A percentile compares a stretch with the other conserved stretches of the same genome.
Evolutionary conservation across 1,139 yeast genomes (phyloP).

Genomic region (Saccharomyces uvarum): DNA sequence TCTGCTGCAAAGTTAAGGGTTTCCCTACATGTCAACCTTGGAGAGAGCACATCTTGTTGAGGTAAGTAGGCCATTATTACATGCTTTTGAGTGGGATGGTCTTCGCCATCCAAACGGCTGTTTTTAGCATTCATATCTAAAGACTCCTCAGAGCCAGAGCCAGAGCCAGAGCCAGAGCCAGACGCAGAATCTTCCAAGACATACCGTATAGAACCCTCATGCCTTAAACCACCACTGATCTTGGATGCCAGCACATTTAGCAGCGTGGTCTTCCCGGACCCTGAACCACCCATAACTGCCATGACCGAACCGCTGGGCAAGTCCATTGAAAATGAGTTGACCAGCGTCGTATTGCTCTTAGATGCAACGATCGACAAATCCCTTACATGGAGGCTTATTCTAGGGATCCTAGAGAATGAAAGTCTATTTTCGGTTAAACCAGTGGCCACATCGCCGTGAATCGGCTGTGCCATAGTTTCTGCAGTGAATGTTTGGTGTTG

Average conservation of each 20-base stretch:
- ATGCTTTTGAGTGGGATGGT: conserved; percentile 5
- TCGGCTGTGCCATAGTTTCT: background rate
- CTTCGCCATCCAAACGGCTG: background rate
- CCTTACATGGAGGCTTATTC: conserved; percentile 21
- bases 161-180: background rate
- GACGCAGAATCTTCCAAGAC: conserved; percentile 7
- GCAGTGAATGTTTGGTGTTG: background rate
- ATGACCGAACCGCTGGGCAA: conserved; percentile 27
- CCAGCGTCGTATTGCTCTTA: conserved; percentile 16
- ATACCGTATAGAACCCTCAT: conserved; percentile 35
- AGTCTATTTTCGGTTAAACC: conserved; percentile 20
- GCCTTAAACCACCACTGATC: conserved; percentile 36
- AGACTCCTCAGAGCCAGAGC: background rate
- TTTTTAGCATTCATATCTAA: background rate
- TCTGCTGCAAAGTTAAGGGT: conserved; percentile 66
- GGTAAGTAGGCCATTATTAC: conserved; percentile 53
- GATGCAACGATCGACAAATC: conserved; percentile 23
- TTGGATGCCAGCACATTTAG: conserved; percentile 65
- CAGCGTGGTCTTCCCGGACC: conserved; percentile 80
- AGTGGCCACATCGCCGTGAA: conserved; percentile 6
- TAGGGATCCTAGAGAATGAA: conserved; percentile 19
- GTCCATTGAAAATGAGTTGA: conserved; percentile 22
- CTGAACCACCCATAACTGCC: conserved; percentile 40
- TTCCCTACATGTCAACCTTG: conserved; percentile 65
- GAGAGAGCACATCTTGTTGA: conserved; percentile 67